These are phyloP conservation scores for Amanita fuliginea DNA, from an alignment of 768 basidiomycete species.

Conservation along the genomic window DNA sequence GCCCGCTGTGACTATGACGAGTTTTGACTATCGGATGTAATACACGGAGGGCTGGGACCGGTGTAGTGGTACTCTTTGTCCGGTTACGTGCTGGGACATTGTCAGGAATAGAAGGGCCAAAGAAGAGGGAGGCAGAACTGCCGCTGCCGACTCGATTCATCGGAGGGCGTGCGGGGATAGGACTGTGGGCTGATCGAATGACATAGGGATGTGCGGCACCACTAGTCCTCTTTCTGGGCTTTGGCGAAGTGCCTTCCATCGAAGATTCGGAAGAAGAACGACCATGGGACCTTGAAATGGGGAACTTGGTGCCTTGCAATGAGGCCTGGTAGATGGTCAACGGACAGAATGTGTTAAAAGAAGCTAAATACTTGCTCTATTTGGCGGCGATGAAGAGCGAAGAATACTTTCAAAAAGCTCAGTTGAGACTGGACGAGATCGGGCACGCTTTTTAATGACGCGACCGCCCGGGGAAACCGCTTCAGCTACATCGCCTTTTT, in stretches of 20 bases:
- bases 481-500: conserved; percentile 52
- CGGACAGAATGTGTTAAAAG: background rate
- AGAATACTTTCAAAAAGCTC: conserved; percentile 46
- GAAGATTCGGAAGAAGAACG: conserved; percentile 1
- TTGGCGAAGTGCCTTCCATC: conserved; percentile 3
- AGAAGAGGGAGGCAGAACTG: conserved; percentile 50
- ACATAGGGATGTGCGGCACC: conserved; percentile 3
- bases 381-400: conserved; percentile 33
- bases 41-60: conserved; percentile 11
- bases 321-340: background rate
- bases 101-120: conserved; percentile 43
- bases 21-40: conserved; percentile 25
- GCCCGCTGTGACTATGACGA: conserved; percentile 60
- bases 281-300: background rate
- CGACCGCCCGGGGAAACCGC: conserved; percentile 71
- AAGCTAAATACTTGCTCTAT: conserved; percentile 21
- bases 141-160: conserved; percentile 3
- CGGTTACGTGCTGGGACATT: conserved; percentile 12
- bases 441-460: conserved; percentile 63
- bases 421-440: conserved; percentile 58
- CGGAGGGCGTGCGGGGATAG: background rate
- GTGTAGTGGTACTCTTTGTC: conserved; percentile 20
- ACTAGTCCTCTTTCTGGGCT: background rate
- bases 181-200: background rate
- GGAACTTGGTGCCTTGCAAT: background rate